Percentiles rank a stretch among this genome's conserved stretches.
These are phyloP conservation scores for Hyphodiscus sp. DNA, from an alignment of 2,329 filamentous ascomycete species.

Conservation along the genomic window DNA sequence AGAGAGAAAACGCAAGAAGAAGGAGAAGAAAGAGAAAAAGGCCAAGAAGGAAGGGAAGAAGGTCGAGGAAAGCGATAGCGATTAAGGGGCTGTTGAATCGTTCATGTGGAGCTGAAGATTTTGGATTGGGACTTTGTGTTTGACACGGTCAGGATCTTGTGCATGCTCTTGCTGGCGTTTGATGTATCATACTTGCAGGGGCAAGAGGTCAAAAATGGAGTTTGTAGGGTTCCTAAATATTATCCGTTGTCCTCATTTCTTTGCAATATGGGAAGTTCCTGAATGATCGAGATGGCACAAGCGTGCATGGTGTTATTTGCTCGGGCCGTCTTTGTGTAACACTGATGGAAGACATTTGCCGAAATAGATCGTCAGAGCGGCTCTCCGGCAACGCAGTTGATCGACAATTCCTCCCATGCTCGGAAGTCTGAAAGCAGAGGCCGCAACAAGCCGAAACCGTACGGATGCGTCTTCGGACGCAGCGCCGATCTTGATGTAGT, in stretches of 20 bases:
- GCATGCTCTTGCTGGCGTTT: slow-evolving; percentile 18
- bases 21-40: slow-evolving; percentile 47
- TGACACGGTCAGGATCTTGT: slow-evolving; percentile 6
- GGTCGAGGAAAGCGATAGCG: slow-evolving; percentile 34
- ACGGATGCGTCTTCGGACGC: too few relatives aligned
- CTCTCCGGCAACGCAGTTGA: too few relatives aligned
- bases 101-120: too few relatives aligned
- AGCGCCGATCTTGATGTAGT: too few relatives aligned
- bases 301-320: background rate
- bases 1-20: slow-evolving; percentile 43
- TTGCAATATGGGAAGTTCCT: background rate
- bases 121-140: too few relatives aligned
- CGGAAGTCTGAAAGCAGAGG: too few relatives aligned
- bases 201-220: background rate
- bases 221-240: background rate
- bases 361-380: too few relatives aligned
- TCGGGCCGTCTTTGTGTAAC: background rate
- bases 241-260: background rate
- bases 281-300: background rate
- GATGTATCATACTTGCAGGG: slow-evolving; percentile 13
- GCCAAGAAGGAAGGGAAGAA: slow-evolving; percentile 39
- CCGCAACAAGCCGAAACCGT: too few relatives aligned
- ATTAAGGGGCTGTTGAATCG: slow-evolving; percentile 28
- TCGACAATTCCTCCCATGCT: too few relatives aligned
- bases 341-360: background rate